phyloP scores from a whole-genome alignment of 108 stramenopile species.

The Cyclotella baltica region DNA sequence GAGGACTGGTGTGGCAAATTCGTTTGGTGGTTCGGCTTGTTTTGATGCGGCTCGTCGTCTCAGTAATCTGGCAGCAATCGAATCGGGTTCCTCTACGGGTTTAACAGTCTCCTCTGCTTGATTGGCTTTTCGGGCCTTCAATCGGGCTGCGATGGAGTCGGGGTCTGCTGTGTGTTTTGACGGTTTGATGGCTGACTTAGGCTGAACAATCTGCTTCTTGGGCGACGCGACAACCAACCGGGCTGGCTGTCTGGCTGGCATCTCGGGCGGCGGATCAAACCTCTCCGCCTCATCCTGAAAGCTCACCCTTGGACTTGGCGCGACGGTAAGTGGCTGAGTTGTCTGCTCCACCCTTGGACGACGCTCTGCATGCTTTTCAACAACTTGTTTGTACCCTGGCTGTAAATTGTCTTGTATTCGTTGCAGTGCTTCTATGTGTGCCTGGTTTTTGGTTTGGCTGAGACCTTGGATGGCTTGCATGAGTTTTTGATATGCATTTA shows the following conservation, averaged over 20 bases:
- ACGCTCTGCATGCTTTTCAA: not conserved
- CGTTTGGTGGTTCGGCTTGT: conserved; percentile 1
- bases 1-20: conserved; percentile 1
- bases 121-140: not conserved
- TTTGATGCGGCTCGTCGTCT: not conserved
- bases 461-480: not conserved
- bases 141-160: conserved; percentile 3
- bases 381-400: not conserved
- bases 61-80: not conserved
- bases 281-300: not conserved
- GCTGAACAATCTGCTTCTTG: not conserved
- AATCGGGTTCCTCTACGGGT: no score
- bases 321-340: not conserved
- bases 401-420: not conserved
- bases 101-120: not conserved
- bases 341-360: not conserved
- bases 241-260: not conserved
- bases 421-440: not conserved
- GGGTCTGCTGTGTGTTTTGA: not conserved
- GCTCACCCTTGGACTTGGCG: not conserved
- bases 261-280: not conserved
- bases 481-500: not conserved
- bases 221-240: no score
- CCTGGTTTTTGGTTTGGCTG: not conserved
- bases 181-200: conserved; percentile 10